A percentile compares a stretch with the other conserved stretches of the same genome.
Conservation (phyloP, 345 rosid species). For the Reutealis trisperma region DNA sequence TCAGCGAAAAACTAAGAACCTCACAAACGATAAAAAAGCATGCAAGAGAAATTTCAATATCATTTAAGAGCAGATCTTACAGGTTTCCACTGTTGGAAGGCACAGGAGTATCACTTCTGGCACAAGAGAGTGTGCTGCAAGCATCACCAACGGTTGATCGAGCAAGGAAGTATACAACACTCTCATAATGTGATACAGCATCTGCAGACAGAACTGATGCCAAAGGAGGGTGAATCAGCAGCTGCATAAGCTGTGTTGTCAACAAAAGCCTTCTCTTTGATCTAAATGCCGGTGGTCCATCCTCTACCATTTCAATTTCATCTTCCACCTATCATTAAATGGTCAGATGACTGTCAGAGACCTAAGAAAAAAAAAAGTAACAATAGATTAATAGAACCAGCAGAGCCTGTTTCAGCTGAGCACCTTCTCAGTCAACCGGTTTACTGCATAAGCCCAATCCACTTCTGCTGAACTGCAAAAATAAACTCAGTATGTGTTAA, state of each 20-base stretch:
- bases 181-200: slow-evolving; percentile 54
- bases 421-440: slow-evolving; percentile 76
- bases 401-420: slow-evolving; percentile 16
- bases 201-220: slow-evolving; percentile 51
- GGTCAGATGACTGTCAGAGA: slow-evolving; percentile 8
- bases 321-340: slow-evolving; percentile 59
- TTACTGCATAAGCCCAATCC: slow-evolving; percentile 67
- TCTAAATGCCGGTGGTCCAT: slow-evolving; percentile 43
- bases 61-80: slow-evolving; percentile 48
- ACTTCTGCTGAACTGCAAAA: slow-evolving; percentile 64
- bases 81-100: slow-evolving; percentile 38
- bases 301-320: slow-evolving; percentile 52
- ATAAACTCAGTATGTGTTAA: slow-evolving; percentile 9
- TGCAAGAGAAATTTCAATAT: slow-evolving; percentile 3
- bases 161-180: slow-evolving; percentile 47
- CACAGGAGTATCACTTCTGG: slow-evolving; percentile 31
- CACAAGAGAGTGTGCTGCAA: slow-evolving; percentile 46
- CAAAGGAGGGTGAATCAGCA: slow-evolving; percentile 55
- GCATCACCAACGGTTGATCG: slow-evolving; percentile 73
- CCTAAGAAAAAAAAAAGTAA: background rate
- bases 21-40: background rate
- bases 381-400: background rate
- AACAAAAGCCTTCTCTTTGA: slow-evolving; percentile 76
- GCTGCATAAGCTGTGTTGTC: slow-evolving; percentile 85
- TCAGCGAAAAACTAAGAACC: background rate